Conservation (phyloP, 768 basidiomycete genomes). For the Lepiota brunneoincarnata region DNA sequence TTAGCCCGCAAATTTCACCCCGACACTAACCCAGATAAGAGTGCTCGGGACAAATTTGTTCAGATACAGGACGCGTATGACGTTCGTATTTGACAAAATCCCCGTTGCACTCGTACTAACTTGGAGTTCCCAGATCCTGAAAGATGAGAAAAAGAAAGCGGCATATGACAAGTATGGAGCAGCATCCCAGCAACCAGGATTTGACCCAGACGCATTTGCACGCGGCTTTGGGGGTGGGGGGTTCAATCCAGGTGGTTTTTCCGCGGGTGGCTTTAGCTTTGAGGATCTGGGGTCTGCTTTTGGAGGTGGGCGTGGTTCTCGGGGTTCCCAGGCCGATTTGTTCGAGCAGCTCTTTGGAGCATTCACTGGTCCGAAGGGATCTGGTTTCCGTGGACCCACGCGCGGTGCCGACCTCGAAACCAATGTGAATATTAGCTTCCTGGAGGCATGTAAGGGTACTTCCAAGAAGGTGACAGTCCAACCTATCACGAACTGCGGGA, state of each 20-base stretch:
- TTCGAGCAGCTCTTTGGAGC: constrained; percentile 86
- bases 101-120: neutral
- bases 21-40: constrained; percentile 92
- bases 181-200: constrained; percentile 90
- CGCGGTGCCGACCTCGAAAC: constrained; percentile 85
- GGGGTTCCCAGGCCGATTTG: constrained; percentile 49
- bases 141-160: constrained; percentile 91
- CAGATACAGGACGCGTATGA: constrained; percentile 99
- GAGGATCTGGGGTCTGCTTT: constrained; percentile 65
- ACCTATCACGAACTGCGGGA: constrained; percentile 78
- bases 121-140: constrained; percentile 61
- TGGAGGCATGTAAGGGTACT: constrained; percentile 94
- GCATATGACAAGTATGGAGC: constrained; percentile 91
- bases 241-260: constrained; percentile 25
- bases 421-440: constrained; percentile 72
- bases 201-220: constrained; percentile 85
- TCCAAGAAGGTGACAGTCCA: constrained; percentile 71
- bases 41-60: constrained; percentile 87
- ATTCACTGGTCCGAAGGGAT: constrained; percentile 48
- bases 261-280: constrained; percentile 73
- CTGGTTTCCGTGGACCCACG: constrained; percentile 34
- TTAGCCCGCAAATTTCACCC: constrained; percentile 98
- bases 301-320: constrained; percentile 39
- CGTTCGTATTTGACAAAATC: constrained; percentile 38
- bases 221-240: constrained; percentile 44